Evolutionary conservation across 371 early-diverging fungal species (phyloP), one percentile per base, ranked within the genome.

Genomic region (Apophysomyces elegans): DNA sequence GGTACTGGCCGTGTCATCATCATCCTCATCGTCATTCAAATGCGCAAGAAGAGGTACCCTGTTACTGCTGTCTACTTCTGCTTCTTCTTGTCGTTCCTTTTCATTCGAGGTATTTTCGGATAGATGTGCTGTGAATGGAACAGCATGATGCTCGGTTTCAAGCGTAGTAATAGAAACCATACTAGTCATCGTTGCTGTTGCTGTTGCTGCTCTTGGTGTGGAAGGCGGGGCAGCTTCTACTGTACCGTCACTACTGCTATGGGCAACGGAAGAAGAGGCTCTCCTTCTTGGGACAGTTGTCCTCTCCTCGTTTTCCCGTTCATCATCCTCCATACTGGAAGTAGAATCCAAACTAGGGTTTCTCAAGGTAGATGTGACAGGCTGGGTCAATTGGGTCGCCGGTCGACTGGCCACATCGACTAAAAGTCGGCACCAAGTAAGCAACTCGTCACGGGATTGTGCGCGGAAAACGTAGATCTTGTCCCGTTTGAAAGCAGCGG

Each of bases 321-420:
- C 21, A 8, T 50, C 54, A 21, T 50, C 54, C 2, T 50, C 54
- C 21, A 50, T 50, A 21, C 54, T 50, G 4, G 54, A 50, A 5
- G 54, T 21, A 50, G 32, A 26, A 26, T 50, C 54, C 21, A 50
- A 21, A 21, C 54, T 50, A 9, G 54, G 21, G 16, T 16, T 21
- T 21, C 21, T 5, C 9, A 21, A 21, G 7, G 21, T 9, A 0
- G 16, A 50, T n/a, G 54, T 9, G 1, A 21, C 54, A 18, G 54
- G 54, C 21, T 16, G 54, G 16, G 54, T 50, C 5, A 50, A 26
- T n/a, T 50, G 54, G 1, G 54, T 21, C 21, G 54, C 21, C 21
- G 54, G 58, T 14, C 70, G 45, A 14, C 65, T 64, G 12, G 72
- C 67, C 18, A 72, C 56, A 14, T 68, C 65, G 11, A 60, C 56